Percentiles rank a stretch among this genome's conserved stretches.
Conservation (phyloP, 169 alveolate genomes). For the Plasmodium chabaudi region DNA sequence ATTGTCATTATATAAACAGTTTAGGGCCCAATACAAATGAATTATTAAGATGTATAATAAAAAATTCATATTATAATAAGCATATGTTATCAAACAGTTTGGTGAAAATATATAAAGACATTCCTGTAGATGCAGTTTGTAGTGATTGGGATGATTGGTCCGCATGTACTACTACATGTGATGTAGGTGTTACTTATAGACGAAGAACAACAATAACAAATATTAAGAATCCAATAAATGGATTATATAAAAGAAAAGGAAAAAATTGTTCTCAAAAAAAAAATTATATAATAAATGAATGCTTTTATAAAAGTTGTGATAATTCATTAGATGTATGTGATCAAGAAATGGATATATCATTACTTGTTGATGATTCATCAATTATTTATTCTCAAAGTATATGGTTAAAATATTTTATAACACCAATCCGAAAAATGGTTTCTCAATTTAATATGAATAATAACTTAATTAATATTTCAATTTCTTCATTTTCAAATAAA, state of each 20-base stretch:
- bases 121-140: constrained; percentile 51
- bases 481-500: constrained; percentile 25
- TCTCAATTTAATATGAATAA: constrained; percentile 32
- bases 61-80: constrained; percentile 22
- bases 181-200: constrained; percentile 27
- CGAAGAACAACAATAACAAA: constrained; percentile 3
- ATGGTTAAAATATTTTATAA: constrained; percentile 31
- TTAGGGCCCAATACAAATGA: constrained; percentile 72
- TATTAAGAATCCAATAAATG: background rate
- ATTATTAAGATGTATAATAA: constrained; percentile 36
- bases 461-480: constrained; percentile 29
- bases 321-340: constrained; percentile 61
- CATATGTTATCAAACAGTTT: background rate
- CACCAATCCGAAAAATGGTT: constrained; percentile 26
- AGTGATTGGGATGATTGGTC: constrained; percentile 59
- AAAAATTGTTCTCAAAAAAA: constrained; percentile 60
- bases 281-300: constrained; percentile 18
- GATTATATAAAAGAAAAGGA: constrained; percentile 67
- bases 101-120: constrained; percentile 34
- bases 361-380: constrained; percentile 44
- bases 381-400: constrained; percentile 3
- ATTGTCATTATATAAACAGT: constrained; percentile 44
- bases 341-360: constrained; percentile 22
- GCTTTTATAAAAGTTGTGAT: constrained; percentile 58
- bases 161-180: constrained; percentile 35